A percentile compares a stretch with the other conserved stretches of the same genome.
Conservation (phyloP, 352 stramenopile genomes). For the Phytophthora sansomeana region DNA sequence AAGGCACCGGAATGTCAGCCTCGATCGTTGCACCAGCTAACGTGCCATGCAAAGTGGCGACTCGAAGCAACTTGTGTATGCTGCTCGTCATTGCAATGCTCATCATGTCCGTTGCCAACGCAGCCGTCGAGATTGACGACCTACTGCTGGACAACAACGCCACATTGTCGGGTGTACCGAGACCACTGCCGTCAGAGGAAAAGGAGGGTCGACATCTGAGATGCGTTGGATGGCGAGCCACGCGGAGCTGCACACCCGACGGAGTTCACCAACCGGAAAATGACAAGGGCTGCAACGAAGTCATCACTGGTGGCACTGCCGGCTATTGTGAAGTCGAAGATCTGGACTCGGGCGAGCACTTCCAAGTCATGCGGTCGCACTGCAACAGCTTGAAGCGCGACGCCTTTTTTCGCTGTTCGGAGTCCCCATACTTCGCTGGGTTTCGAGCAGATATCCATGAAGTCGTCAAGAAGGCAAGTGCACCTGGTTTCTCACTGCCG, state of each 20-base stretch:
- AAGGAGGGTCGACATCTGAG: background rate
- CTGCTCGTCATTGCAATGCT: background rate
- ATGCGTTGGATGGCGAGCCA: conserved; percentile 38
- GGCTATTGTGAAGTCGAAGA: conserved; percentile 50
- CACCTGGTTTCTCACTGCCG: conserved; percentile 21
- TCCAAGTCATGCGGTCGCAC: conserved; percentile 40
- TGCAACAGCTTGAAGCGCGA: conserved; percentile 42
- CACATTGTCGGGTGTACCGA: background rate
- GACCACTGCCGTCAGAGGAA: background rate
- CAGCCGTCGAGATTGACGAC: conserved; percentile 10
- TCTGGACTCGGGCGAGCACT: conserved; percentile 32
- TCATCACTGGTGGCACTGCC: conserved; percentile 28
- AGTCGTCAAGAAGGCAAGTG: conserved; percentile 19
- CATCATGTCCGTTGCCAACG: background rate
- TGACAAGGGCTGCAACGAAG: conserved; percentile 28
- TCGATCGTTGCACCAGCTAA: background rate
- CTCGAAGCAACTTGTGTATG: background rate
- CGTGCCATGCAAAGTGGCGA: background rate
- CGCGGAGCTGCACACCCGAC: conserved; percentile 29
- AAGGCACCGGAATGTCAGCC: background rate
- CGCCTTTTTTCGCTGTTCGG: conserved; percentile 47
- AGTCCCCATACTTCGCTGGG: conserved; percentile 45
- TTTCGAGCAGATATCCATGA: conserved; percentile 34
- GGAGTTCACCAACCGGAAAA: conserved; percentile 26
- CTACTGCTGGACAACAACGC: conserved; percentile 8